Evolutionary conservation across 495 filamentous ascomycete genomes (phyloP), one percentile per base, ranked within the genome.

Genomic region (Trichoderma parareesei): DNA sequence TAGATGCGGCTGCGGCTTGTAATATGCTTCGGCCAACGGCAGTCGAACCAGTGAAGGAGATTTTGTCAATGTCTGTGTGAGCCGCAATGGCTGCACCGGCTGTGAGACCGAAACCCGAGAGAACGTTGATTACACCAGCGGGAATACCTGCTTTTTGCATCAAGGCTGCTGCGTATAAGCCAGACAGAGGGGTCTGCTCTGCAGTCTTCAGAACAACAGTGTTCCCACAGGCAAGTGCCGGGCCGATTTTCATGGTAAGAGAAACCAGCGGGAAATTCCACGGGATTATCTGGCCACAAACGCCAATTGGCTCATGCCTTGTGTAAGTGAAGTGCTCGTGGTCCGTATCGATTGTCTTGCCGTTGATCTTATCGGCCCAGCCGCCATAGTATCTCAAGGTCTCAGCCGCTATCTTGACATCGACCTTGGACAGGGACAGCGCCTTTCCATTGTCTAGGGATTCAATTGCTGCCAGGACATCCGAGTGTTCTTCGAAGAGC

Each of bases 281-380:
- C 11, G 80, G 78, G 4, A 77, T 71, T 44, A 82, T 78, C 18
- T 76, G 77, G 13, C 70, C 75, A n/a, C 63, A 66, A 20, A 73
- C 71, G 33, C 79, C 80, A 20, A 81, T 79, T 46, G 94, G 92
- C 80, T 98, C 93, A 71, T 91, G 90, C 70, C 82, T 84, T 70
- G 90, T 93, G 80, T 96, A 98, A 80, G 89, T 86, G 11, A 98
- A 92, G 69, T 88, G 89, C 67, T 95, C 91, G 41, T 83, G 77
- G 72, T 88, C 83, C 66, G 91, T 93, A 68, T 97, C 94, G 66
- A 97, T 89, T 67, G 93, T 92, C 79, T 93, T 94, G 75, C 94
- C 94, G 80, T 91, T 86, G 70, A 98, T 88, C 88, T 98, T 98
- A 79, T 98, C 94, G 61, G 95, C 91, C 92, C 92, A 98, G 64